Base-by-base conservation (phyloP, 495 filamentous ascomycete genomes). In the Aspergillus incahuasiensis region DNA sequence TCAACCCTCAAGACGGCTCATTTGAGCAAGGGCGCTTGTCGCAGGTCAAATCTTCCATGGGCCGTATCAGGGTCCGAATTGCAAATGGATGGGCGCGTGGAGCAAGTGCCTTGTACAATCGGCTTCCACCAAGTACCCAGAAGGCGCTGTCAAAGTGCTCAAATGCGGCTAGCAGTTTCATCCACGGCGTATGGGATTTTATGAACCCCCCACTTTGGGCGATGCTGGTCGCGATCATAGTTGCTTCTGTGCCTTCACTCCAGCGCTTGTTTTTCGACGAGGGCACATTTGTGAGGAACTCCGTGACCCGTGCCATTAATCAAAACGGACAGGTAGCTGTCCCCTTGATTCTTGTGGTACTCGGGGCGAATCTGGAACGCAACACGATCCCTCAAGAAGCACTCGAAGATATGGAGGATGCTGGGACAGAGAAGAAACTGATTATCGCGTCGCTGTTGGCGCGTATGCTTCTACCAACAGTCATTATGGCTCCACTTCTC, bases 121-220 rank as follows among this genome's bases (percentile, higher is more conserved):
- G 66, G 16, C 76, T 96, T 8, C 90, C 91, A 5, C 52, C 52
- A 4, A 72, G 81, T 4, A 22, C 87, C 1, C 87, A 89, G 62
- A 79, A 71, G 20, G 51, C 61, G 0, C 65, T 92, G 4, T 66
- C 71, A 6, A 70, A 63, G 16, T 54, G 77, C n/a, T 67, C 70
- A 34, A 66, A 60, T 25, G 72, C 71, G 24, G 30, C 74, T 50
- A 35, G 63, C n/a, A 77, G 76, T 12, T 86, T 92, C 62, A 66
- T 81, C 49, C 60, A 68, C 35, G 91, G 90, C 30, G 57, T 88
- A 8, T 91, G 88, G 88, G 87, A 87, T 34, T 94, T 96, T 70
- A 97, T 98, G 94, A 98, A 97, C 70, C 92, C 94, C 6, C 95
- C 94, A 0, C 83, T 98, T 1, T 97, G 92, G 90, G 92, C 94